Evolutionary conservation across 176 grass and related monocot species (phyloP).

Genomic region (Canna indica): DNA sequence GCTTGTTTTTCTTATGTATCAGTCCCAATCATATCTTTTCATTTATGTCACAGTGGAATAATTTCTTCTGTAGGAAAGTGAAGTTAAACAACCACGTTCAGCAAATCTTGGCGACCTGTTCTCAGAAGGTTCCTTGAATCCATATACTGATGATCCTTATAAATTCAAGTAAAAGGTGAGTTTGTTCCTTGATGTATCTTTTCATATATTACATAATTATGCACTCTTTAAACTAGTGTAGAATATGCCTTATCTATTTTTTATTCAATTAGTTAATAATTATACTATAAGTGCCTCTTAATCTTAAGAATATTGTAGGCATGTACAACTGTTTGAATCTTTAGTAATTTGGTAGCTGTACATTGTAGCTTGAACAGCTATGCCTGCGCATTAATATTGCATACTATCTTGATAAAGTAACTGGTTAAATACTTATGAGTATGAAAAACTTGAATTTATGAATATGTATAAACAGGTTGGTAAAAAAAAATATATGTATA

Average conservation of each 20-base stretch:
- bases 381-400: no score
- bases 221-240: no score
- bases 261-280: background rate
- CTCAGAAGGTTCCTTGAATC: conserved; percentile 93
- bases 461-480: no score
- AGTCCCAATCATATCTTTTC: background rate
- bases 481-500: no score
- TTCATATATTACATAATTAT: background rate
- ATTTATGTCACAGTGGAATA: conserved; percentile 4
- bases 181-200: background rate
- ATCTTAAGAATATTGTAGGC: no score
- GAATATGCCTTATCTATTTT: background rate
- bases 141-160: conserved; percentile 88
- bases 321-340: no score
- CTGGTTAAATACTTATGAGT: no score
- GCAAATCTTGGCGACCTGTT: conserved; percentile 82
- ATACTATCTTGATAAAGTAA: no score
- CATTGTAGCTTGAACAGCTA: no score
- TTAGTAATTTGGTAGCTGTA: no score
- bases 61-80: conserved; percentile 28
- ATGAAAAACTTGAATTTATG: no score
- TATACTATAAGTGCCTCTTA: background rate
- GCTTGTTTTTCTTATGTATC: background rate
- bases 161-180: conserved; percentile 84
- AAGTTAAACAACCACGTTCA: conserved; percentile 41